These are phyloP conservation scores for Ramaria rubella DNA, from an alignment of 768 basidiomycete genomes.

Conservation along the genomic window DNA sequence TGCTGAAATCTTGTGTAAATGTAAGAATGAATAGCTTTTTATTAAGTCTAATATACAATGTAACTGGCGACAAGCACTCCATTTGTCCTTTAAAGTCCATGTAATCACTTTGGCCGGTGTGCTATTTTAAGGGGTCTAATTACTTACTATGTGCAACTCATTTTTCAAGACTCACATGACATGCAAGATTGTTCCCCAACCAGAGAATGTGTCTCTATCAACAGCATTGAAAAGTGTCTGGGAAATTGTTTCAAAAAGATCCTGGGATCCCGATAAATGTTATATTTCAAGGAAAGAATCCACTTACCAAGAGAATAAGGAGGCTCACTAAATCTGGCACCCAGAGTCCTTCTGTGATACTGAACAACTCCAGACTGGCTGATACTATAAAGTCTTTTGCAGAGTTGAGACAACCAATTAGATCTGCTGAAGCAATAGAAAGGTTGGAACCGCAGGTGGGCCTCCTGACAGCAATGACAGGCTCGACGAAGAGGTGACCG, in stretches of 20 bases:
- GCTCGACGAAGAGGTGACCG: constrained; percentile 93
- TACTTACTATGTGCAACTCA: not conserved
- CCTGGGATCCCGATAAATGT: constrained; percentile 58
- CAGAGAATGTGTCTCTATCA: constrained; percentile 93
- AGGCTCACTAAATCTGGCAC: constrained; percentile 73
- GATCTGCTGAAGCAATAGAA: constrained; percentile 92
- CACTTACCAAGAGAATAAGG: not conserved
- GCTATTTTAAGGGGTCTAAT: constrained; percentile 19
- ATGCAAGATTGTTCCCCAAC: constrained; percentile 95
- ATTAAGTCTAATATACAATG: not conserved
- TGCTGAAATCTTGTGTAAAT: no score
- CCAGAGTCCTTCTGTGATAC: constrained; percentile 98
- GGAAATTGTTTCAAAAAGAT: constrained; percentile 96
- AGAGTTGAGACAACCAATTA: constrained; percentile 89
- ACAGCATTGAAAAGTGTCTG: constrained; percentile 93
- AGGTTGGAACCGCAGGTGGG: constrained; percentile 43
- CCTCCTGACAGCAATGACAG: constrained; percentile 79
- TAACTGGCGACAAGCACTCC: constrained; percentile 49
- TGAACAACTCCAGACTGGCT: constrained; percentile 85
- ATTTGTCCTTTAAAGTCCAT: constrained; percentile 85
- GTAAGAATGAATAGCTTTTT: not conserved
- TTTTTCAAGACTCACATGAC: constrained; percentile 70
- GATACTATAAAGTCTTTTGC: constrained; percentile 97
- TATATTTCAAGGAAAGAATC: not conserved
- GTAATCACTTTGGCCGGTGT: constrained; percentile 58